phyloP scores from a whole-genome alignment of 768 basidiomycete genomes.

The Amanita muscaria region DNA sequence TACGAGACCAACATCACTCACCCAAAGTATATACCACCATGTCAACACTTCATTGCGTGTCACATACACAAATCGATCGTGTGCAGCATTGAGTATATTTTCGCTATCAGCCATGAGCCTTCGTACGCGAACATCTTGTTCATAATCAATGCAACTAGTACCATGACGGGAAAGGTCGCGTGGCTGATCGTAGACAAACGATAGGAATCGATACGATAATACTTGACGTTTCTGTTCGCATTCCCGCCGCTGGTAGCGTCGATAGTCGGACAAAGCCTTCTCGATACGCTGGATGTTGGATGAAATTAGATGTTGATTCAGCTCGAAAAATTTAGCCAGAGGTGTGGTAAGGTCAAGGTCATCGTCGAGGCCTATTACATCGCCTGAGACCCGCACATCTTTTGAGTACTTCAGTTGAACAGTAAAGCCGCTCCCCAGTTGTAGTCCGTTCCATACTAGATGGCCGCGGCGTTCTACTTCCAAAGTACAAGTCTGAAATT shows the following conservation, averaged over 20 bases:
- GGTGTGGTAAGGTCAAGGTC: constrained; percentile 54
- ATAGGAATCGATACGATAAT: constrained; percentile 56
- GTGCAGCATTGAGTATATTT: constrained; percentile 37
- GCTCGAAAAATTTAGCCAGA: constrained; percentile 53
- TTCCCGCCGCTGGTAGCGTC: constrained; percentile 39
- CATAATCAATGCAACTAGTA: constrained; percentile 35
- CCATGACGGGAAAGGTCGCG: constrained; percentile 35
- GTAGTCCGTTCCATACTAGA: constrained; percentile 39
- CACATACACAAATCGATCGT: constrained; percentile 45
- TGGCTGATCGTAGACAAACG: constrained; percentile 50
- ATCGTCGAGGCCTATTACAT: constrained; percentile 53
- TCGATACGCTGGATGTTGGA: constrained; percentile 35
- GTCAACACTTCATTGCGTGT: constrained; percentile 38
- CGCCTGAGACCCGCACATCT: constrained; percentile 37
- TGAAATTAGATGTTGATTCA: constrained; percentile 46
- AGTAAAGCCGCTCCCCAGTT: constrained; percentile 63
- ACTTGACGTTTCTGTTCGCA: constrained; percentile 41
- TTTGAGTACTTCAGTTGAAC: constrained; percentile 50
- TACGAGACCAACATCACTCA: constrained; percentile 30
- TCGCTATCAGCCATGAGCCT: constrained; percentile 38
- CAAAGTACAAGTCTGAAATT: constrained; percentile 40
- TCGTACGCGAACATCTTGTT: constrained; percentile 49
- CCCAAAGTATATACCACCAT: constrained; percentile 83
- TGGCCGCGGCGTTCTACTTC: constrained; percentile 45
- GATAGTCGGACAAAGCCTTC: constrained; percentile 40